A percentile compares a stretch with the other conserved stretches of the same genome.
Evolutionary conservation across 768 basidiomycete species (phyloP).

Genomic region (Pholiota conissans): DNA sequence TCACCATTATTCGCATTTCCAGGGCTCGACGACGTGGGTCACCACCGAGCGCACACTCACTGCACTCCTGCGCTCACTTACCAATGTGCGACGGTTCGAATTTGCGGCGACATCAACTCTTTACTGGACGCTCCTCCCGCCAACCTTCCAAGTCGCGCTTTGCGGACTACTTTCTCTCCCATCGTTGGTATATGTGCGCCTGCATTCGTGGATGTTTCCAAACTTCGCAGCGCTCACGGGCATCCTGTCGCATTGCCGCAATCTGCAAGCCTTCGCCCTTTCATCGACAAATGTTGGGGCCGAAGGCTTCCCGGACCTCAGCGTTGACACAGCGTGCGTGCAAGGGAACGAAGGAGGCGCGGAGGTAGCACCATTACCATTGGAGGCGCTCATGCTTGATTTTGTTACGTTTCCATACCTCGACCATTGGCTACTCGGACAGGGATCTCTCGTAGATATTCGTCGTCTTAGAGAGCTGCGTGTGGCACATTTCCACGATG

Average conservation of each 20-base stretch:
- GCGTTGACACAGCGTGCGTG: neutral
- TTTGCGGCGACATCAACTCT: conserved; percentile 35
- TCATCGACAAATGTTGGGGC: conserved; percentile 34
- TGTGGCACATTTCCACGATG: conserved; percentile 40
- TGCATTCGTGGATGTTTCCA: conserved; percentile 41
- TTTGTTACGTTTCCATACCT: conserved; percentile 36
- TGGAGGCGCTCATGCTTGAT: conserved; percentile 41
- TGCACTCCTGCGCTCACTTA: conserved; percentile 34
- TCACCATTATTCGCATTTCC: conserved; percentile 25
- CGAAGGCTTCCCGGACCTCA: conserved; percentile 12
- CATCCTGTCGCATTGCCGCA: conserved; percentile 32
- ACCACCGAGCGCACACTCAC: conserved; percentile 37
- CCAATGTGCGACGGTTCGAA: conserved; percentile 36
- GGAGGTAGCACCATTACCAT: conserved; percentile 16
- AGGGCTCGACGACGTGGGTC: conserved; percentile 37
- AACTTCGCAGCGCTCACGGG: conserved; percentile 32
- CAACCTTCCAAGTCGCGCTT: conserved; percentile 34
- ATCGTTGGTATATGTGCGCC: conserved; percentile 36
- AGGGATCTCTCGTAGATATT: conserved; percentile 33
- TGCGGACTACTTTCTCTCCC: conserved; percentile 33
- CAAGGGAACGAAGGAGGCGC: conserved; percentile 6
- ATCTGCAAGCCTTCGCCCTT: conserved; percentile 36
- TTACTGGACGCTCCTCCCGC: conserved; percentile 36
- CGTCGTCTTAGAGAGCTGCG: conserved; percentile 40
- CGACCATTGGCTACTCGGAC: conserved; percentile 32